Conservation (phyloP, 306 rosid species). For the Fragaria ananassa region DNA sequence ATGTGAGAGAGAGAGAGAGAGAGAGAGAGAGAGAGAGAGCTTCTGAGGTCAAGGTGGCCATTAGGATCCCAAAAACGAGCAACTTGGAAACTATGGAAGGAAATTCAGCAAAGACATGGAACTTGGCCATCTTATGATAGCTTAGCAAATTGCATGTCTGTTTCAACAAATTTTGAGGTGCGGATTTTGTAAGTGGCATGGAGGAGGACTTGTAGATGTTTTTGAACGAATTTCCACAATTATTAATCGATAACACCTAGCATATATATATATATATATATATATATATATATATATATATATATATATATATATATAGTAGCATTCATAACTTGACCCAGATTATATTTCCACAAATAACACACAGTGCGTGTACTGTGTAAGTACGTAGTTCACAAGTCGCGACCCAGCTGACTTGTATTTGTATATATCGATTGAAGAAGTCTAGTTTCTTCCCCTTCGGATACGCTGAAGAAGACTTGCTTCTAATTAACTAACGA, state of each 20-base stretch:
- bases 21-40: not conserved
- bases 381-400: not conserved
- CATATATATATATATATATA: too few relatives aligned
- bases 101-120: not conserved
- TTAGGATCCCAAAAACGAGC: conserved; percentile 3
- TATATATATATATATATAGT: too few relatives aligned
- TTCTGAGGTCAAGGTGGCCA: not conserved
- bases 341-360: not conserved
- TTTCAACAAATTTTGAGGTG: not conserved
- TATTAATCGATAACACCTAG: not conserved
- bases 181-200: not conserved
- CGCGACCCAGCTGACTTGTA: too few relatives aligned
- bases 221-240: not conserved
- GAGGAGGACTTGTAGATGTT: not conserved
- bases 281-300: too few relatives aligned
- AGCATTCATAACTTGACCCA: not conserved
- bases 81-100: conserved; percentile 9
- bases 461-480: too few relatives aligned
- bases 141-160: not conserved
- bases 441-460: too few relatives aligned
- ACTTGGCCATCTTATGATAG: conserved; percentile 1
- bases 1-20: too few relatives aligned
- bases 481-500: too few relatives aligned
- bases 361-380: not conserved
- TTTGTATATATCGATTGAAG: too few relatives aligned